These are phyloP conservation scores for Cokeromyces recurvatus DNA, from an alignment of 371 early-diverging fungal genomes.

Conservation along the genomic window DNA sequence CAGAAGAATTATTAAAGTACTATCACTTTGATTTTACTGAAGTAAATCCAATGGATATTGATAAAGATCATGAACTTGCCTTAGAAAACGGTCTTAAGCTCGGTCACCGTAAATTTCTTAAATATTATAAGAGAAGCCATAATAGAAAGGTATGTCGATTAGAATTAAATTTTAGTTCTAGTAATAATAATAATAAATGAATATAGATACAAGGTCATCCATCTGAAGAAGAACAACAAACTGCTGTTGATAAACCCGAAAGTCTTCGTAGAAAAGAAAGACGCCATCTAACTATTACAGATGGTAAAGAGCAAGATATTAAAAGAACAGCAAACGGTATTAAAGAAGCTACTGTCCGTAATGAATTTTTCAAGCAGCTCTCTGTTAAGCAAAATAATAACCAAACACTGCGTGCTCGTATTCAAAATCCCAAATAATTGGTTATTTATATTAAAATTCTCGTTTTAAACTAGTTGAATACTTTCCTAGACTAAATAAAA, in stretches of 20 bases:
- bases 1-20: constrained; percentile 81
- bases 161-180: background rate
- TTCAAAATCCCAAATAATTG: constrained; percentile 14
- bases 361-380: constrained; percentile 2
- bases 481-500: too few relatives aligned
- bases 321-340: constrained; percentile 7
- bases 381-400: constrained; percentile 11
- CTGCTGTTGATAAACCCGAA: too few relatives aligned
- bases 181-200: background rate
- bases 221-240: too few relatives aligned
- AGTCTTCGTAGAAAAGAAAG: constrained; percentile 20
- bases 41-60: constrained; percentile 45
- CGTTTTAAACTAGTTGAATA: too few relatives aligned
- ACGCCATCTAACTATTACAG: constrained; percentile 10
- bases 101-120: constrained; percentile 77
- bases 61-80: constrained; percentile 73
- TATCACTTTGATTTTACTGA: constrained; percentile 46
- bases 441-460: too few relatives aligned
- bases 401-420: constrained; percentile 8
- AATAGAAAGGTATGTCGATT: constrained; percentile 14
- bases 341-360: background rate
- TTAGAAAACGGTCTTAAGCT: constrained; percentile 69
- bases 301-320: constrained; percentile 4
- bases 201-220: background rate
- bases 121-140: constrained; percentile 82